Conservation (phyloP, 441 rosid genomes). For the Cnidoscolus chayamansa region DNA sequence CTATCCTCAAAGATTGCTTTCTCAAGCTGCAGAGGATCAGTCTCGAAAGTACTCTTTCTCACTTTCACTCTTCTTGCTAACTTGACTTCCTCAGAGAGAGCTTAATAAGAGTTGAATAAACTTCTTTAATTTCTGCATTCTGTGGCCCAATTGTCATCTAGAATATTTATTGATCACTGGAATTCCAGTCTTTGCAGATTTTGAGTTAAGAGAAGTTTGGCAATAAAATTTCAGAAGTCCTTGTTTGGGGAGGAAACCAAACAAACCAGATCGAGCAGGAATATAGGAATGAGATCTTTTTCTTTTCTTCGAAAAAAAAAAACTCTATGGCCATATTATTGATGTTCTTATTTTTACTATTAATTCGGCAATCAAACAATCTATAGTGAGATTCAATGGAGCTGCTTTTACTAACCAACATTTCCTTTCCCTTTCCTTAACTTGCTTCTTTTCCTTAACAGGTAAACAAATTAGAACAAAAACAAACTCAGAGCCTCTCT, state of each 20-base stretch:
- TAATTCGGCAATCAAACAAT: neutral
- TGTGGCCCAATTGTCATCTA: neutral
- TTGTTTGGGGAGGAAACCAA: neutral
- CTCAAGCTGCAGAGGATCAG: neutral
- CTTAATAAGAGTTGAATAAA: neutral
- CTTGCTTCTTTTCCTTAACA: conserved; percentile 20
- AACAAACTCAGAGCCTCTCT: conserved; percentile 59
- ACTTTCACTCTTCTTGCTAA: neutral
- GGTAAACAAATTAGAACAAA: conserved; percentile 55
- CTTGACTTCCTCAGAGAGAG: neutral
- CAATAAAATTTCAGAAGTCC: neutral
- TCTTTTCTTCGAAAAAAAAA: no score
- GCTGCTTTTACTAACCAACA: neutral
- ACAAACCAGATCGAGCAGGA: no score
- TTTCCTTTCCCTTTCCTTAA: neutral
- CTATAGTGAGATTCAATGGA: neutral
- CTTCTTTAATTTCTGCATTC: neutral
- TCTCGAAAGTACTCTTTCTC: neutral
- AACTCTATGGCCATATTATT: neutral
- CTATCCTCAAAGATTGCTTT: neutral
- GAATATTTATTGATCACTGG: neutral
- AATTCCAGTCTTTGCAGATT: neutral
- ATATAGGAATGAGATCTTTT: no score
- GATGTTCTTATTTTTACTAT: neutral
- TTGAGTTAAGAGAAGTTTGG: neutral